Conservation (phyloP, 2,329 filamentous ascomycete genomes). For the Fusarium duplospermum region DNA sequence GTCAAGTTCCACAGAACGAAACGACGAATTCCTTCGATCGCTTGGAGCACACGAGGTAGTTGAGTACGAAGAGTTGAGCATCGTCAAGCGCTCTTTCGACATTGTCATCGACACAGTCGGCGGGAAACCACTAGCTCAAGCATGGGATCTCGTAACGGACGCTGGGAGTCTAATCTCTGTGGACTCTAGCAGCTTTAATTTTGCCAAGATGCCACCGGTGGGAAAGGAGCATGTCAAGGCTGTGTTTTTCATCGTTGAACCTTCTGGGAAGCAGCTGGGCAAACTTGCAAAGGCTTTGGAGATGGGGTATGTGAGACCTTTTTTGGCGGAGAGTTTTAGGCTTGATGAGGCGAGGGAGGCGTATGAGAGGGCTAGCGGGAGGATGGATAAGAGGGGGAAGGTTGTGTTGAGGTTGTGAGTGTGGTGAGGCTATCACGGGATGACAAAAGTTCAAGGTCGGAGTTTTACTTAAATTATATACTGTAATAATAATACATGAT, state of each 20-base stretch:
- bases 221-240: slow-evolving; percentile 6
- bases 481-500: not conserved
- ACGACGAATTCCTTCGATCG: slow-evolving; percentile 7
- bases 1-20: slow-evolving; percentile 38
- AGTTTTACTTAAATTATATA: not conserved
- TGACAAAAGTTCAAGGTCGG: not conserved
- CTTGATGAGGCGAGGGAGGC: slow-evolving; percentile 1
- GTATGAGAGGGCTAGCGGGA: slow-evolving; percentile 9
- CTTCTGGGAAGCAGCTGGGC: not conserved
- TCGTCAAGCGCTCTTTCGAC: slow-evolving; percentile 23
- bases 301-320: slow-evolving; percentile 1
- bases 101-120: slow-evolving; percentile 49
- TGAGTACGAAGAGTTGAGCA: slow-evolving; percentile 22
- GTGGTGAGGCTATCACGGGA: not conserved
- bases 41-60: slow-evolving; percentile 45
- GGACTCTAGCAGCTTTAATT: slow-evolving; percentile 24
- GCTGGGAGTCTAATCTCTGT: slow-evolving; percentile 36
- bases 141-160: slow-evolving; percentile 44
- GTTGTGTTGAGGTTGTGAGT: slow-evolving; percentile 7
- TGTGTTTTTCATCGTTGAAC: slow-evolving; percentile 13
- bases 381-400: slow-evolving; percentile 12
- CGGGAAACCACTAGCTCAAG: slow-evolving; percentile 40
- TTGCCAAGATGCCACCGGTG: not conserved
- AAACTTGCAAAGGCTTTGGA: slow-evolving; percentile 6
- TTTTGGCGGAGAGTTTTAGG: slow-evolving; percentile 16